Evolutionary conservation across 768 basidiomycete species (phyloP), one percentile per base, ranked within the genome.

Genomic region (Rhizopogon vesiculosus): DNA sequence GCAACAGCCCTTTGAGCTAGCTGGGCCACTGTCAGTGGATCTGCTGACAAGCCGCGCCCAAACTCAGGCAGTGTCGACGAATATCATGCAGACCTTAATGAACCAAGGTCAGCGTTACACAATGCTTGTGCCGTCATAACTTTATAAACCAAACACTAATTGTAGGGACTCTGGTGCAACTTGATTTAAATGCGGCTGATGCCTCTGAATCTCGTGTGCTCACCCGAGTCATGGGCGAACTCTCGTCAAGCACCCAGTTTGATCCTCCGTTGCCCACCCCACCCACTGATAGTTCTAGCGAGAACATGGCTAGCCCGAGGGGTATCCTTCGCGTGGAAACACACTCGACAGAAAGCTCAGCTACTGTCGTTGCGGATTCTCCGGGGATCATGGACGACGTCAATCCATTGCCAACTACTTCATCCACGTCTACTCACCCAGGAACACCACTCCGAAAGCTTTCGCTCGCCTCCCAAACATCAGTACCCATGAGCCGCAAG

Each of bases 81-180:
- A 82, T 45, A 84, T 79, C 0, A 74, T 88, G 72, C 82, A 86
- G 53, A 78, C 79, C 49, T 74, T 87, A 10, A 87, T 87, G 85
- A 84, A 89, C 56, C 78, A 84, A 63, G 82, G 79, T 78, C 58
- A 49, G 48, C 22, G 64, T 53, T 5, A 45, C 25, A 7, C n/a
- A 22, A 35, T 31, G 4, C 3, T 42, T 28, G 1, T n/a, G 44
- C 25, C 38, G 19, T 41, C 16, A 29, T 43, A 18, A 64, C 22
- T 5, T 9, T 39, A 45, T 43, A 31, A 43, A 39, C 42, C 31
- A 18, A 51, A 38, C 28, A 54, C 12, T 7, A 9, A 42, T 16
- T 18, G 57, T 41, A 85, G 84, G 81, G 25, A 83, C 83, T 2
- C 72, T 80, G 39, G 81, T 85, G 15, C 85, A 86, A 65, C 65